Percentiles rank a stretch among this genome's conserved stretches.
phyloP scores from a whole-genome alignment of 2,329 filamentous ascomycete genomes.

The Pseudocercospora vitis region DNA sequence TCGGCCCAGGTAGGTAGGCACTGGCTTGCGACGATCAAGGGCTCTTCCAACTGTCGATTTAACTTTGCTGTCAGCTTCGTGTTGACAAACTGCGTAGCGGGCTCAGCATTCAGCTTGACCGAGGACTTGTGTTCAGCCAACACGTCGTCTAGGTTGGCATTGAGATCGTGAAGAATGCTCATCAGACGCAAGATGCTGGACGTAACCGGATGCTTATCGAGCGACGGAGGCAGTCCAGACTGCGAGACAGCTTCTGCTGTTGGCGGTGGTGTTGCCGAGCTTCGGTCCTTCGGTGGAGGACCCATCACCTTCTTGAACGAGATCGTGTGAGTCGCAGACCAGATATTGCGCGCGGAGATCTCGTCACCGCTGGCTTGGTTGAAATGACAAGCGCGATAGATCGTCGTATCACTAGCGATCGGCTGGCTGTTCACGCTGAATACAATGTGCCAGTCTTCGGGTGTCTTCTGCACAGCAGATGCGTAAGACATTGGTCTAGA shows the following conservation, averaged over 20 bases:
- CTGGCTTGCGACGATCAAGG: conserved; percentile 93
- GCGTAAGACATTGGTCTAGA: conserved; percentile 75
- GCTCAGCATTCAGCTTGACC: conserved; percentile 73
- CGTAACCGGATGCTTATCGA: conserved; percentile 80
- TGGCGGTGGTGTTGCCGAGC: conserved; percentile 42
- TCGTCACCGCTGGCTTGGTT: conserved; percentile 64
- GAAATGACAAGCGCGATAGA: conserved; percentile 89
- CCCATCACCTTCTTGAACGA: conserved; percentile 86
- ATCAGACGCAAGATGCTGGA: conserved; percentile 84
- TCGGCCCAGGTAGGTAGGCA: conserved; percentile 96
- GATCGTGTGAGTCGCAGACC: conserved; percentile 86
- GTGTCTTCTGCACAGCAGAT: conserved; percentile 73
- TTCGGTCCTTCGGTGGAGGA: conserved; percentile 67
- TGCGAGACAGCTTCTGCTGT: conserved; percentile 54
- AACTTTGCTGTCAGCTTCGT: conserved; percentile 97
- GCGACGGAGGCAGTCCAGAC: conserved; percentile 70
- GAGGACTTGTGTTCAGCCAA: conserved; percentile 67
- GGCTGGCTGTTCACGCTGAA: conserved; percentile 84
- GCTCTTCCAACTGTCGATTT: conserved; percentile 94
- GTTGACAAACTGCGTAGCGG: conserved; percentile 92
- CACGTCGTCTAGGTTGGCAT: conserved; percentile 90
- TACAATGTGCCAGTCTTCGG: conserved; percentile 96
- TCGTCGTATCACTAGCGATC: conserved; percentile 87
- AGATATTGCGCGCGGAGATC: conserved; percentile 72
- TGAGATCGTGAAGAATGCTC: conserved; percentile 87